phyloP scores from a whole-genome alignment of 371 early-diverging fungal species.

The Actinomortierella ambigua region DNA sequence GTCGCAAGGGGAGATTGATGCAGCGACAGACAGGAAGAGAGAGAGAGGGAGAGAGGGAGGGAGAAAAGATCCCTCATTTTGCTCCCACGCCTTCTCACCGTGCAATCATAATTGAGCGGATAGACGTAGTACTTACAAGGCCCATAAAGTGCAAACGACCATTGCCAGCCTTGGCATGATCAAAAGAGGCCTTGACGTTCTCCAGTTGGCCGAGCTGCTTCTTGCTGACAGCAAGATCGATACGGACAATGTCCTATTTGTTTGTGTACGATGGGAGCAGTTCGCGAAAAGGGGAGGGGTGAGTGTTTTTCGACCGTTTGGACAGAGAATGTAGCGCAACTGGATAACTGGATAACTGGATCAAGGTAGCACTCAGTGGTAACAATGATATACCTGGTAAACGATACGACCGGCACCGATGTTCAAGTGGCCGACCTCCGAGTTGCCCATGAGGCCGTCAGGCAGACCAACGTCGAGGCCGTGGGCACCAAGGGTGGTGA shows the following conservation, averaged over 20 bases:
- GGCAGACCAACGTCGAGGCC: constrained; percentile 98
- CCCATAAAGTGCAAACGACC: constrained; percentile 97
- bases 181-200: constrained; percentile 83
- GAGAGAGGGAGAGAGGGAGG: too few species aligned
- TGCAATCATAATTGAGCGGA: neutral
- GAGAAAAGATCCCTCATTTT: too few species aligned
- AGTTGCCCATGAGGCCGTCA: constrained; percentile 99
- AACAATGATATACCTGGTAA: constrained; percentile 75
- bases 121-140: constrained; percentile 61
- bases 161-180: constrained; percentile 81
- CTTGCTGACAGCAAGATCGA: constrained; percentile 88
- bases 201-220: constrained; percentile 75
- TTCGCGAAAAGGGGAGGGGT: neutral
- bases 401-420: constrained; percentile 99
- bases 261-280: neutral
- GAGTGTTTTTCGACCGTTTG: neutral
- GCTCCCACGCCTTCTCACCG: neutral
- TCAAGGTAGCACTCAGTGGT: neutral
- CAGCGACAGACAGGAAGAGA: too few species aligned
- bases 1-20: too few species aligned
- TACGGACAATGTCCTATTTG: constrained; percentile 93
- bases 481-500: constrained; percentile 89
- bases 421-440: constrained; percentile 99
- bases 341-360: neutral
- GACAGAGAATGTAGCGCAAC: neutral